These are phyloP conservation scores for Venturia nashicola DNA, from an alignment of 2,329 filamentous ascomycete genomes.

Conservation along the genomic window DNA sequence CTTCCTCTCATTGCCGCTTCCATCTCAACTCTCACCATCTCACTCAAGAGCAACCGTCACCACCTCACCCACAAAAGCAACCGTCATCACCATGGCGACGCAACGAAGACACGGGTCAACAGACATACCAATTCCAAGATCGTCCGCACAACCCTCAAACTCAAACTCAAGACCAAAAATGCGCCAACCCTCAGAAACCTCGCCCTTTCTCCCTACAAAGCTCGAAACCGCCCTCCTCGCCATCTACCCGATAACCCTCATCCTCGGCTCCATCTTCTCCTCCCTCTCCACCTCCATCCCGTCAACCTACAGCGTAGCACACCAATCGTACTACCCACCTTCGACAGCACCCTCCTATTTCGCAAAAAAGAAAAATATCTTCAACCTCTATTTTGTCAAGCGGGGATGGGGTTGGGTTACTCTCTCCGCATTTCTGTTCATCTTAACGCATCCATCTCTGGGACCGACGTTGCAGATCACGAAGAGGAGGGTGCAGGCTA, in stretches of 20 bases:
- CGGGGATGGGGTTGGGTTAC: conserved; percentile 89
- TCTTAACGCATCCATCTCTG: conserved; percentile 52
- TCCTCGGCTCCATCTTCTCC: conserved; percentile 73
- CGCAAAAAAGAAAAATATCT: conserved; percentile 80
- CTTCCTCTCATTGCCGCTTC: background rate
- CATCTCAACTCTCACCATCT: background rate
- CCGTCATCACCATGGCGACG: background rate
- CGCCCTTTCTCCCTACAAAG: conserved; percentile 55
- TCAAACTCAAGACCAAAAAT: background rate
- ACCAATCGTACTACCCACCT: conserved; percentile 48
- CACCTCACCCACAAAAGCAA: too few relatives aligned
- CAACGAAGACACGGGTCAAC: background rate
- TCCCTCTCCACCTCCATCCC: conserved; percentile 59
- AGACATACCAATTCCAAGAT: background rate
- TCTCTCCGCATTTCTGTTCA: conserved; percentile 56
- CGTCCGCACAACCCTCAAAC: background rate
- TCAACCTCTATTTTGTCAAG: conserved; percentile 93
- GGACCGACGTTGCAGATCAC: conserved; percentile 32
- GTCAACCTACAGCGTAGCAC: conserved; percentile 56
- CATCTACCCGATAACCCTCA: conserved; percentile 65
- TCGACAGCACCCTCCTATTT: conserved; percentile 68
- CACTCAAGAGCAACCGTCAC: background rate
- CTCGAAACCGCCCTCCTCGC: conserved; percentile 52
- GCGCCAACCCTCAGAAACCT: conserved; percentile 7
- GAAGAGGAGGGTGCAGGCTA: conserved; percentile 42